Base-by-base conservation (phyloP, 306 rosid species). In the Calophaca sinica region DNA sequence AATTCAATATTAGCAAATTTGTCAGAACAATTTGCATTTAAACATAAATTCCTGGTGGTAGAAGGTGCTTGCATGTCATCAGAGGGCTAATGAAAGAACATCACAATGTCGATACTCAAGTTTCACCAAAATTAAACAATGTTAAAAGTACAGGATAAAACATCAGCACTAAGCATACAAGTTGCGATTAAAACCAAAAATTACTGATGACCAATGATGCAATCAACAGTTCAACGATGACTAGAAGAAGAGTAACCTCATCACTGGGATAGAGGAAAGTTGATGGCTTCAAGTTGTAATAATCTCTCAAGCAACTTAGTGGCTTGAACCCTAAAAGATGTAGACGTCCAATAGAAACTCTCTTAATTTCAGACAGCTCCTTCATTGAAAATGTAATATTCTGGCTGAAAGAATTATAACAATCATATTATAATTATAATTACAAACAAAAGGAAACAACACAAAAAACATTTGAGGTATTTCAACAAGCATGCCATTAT, bases 251-350 rank as follows among this genome's bases (percentile, higher is more conserved):
- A 72, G 39, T 44, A 66, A 91, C 98, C 98, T 94, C 93, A 29
- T 94, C 88, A 60, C 83, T 88, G 3, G 98, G 98, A 65, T 83
- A 91, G 66, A 94, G 81, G 80, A 94, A 90, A 54, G 96, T 94
- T 15, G 98, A 88, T 52, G 98, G 93, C 89, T 88, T 89, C 88
- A 91, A 82, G 84, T 94, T 94, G 90, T 94, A 89, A 84, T 88
- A 87, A 70, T 91, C 94, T 89, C 88, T 89, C 86, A 94, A 87
- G 87, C 94, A 89, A 81, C 86, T 88, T 74, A 89, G 66, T 73
- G 97, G 93, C 88, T 91, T 94, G 93, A 94, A 94, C 69, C 98
- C 98, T 42, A 94, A 86, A 77, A 94, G 92, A 32, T 80, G 86
- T 51, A 94, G 89, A 59, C 87, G 90, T 68, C 94, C 96, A 46